phyloP scores from a whole-genome alignment of 164 flowering plant genomes.

The Vitis rupestris region DNA sequence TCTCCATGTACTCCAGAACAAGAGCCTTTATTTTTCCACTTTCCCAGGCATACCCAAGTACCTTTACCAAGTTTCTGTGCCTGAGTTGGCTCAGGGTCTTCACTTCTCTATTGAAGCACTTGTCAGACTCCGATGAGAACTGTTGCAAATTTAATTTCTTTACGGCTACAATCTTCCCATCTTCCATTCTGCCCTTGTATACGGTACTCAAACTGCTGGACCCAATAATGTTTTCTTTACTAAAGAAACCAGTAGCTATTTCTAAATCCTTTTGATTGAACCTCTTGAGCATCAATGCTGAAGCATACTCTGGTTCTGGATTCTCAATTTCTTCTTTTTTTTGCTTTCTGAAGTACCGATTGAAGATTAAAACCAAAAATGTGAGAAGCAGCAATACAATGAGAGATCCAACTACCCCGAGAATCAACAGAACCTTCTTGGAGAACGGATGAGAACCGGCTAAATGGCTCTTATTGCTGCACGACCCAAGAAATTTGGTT shows the following conservation, averaged over 20 bases:
- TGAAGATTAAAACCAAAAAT: conserved; percentile 14
- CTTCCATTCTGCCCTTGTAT: conserved; percentile 61
- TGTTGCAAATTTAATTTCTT: conserved; percentile 57
- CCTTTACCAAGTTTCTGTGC: conserved; percentile 74
- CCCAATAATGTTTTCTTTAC: conserved; percentile 52
- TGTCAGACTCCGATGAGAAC: conserved; percentile 57
- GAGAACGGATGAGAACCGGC: conserved; percentile 24
- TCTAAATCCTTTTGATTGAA: conserved; percentile 49
- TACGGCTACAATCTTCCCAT: conserved; percentile 52
- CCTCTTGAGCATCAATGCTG: conserved; percentile 44
- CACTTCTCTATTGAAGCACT: conserved; percentile 63
- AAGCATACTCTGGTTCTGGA: conserved; percentile 18
- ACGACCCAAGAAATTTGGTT: conserved; percentile 30
- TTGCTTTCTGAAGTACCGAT: conserved; percentile 17
- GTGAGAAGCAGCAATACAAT: conserved; percentile 30
- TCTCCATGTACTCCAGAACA: conserved; percentile 75
- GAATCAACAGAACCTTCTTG: conserved; percentile 34
- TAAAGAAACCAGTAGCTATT: conserved; percentile 57
- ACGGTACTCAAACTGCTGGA: conserved; percentile 69
- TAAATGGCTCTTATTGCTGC: conserved; percentile 23
- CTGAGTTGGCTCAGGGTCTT: conserved; percentile 55
- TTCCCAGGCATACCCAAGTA: conserved; percentile 86
- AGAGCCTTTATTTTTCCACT: conserved; percentile 67
- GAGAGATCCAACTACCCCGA: conserved; percentile 38
- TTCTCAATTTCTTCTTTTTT: conserved; percentile 17